phyloP scores from a whole-genome alignment of 371 early-diverging fungal species.

The Circinella umbellata region DNA sequence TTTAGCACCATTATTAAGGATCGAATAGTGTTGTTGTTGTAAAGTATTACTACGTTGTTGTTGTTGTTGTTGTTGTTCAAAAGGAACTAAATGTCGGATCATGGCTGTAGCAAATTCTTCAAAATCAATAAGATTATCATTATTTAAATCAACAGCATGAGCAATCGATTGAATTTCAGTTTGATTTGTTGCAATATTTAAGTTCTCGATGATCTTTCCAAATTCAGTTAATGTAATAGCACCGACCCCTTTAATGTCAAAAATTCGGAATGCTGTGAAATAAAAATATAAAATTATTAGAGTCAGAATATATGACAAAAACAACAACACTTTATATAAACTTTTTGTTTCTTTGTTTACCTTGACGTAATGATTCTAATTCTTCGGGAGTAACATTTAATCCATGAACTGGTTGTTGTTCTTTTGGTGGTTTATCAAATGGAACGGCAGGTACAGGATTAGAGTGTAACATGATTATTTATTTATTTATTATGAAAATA shows the following conservation, averaged over 20 bases:
- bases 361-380: conserved; percentile 26
- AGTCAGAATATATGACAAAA: too few species aligned
- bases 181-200: conserved; percentile 72
- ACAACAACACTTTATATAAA: too few species aligned
- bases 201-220: conserved; percentile 67
- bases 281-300: too few species aligned
- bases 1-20: too few species aligned
- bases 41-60: too few species aligned
- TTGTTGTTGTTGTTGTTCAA: too few species aligned
- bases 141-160: conserved; percentile 50
- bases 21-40: too few species aligned
- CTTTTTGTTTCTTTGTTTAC: not conserved
- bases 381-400: conserved; percentile 20
- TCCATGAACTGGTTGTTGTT: not conserved
- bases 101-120: conserved; percentile 77
- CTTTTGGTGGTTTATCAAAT: conserved; percentile 11
- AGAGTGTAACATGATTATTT: conserved; percentile 6
- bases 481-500: not conserved
- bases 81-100: conserved; percentile 21
- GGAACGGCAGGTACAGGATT: conserved; percentile 2
- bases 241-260: conserved; percentile 63
- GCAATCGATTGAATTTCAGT: conserved; percentile 66
- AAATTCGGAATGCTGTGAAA: conserved; percentile 60
- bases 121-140: conserved; percentile 59
- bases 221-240: conserved; percentile 65